Base-by-base conservation (phyloP, 2,329 filamentous ascomycete species). In the Thermochaetoides dissita region DNA sequence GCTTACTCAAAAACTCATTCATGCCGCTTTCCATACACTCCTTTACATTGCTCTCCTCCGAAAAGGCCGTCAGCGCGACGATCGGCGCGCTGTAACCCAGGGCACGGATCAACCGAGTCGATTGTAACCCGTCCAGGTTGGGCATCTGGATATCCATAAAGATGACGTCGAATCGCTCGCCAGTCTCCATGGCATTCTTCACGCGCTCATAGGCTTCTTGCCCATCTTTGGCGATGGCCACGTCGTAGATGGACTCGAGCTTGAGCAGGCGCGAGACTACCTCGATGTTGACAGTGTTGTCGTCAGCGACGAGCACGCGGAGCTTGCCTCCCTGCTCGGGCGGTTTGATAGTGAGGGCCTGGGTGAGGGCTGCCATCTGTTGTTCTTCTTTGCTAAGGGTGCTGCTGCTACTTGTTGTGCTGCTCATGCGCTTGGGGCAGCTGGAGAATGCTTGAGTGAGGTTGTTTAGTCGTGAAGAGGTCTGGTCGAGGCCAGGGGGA, bases 61-160 rank as follows among this genome's bases (percentile, higher is more conserved):
- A 79, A 54, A 94, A 94, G 2, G 88, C 88, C 8, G 87, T 94
- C 36, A 95, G 64, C 0, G 88, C 88, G 10, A 95, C 86, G 47
- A 95, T 94, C 0, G 88, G 88, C 2, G 83, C 82, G 8, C 74
- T 78, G 61, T 91, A 95, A 1, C 88, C 88, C 66, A 89, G 83
- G 57, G 86, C 69, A 6, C 88, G 76, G 52, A 95, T 94, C 31
- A 93, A 66, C 8, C 81, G 74, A 1, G 88, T 94, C 37, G 82
- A 88, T 57, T 94, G 81, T 24, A 95, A 65, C 1, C 88, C 88
- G 55, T 94, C 87, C 10, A 95, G 72, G 48, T 91, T 93, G 3
- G 88, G 88, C 88, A 95, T 95, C 62, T 84, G 85, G 7, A 94
- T 81, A 54, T 95, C 88, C 88, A 94, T 95, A 56, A 94, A 91